Evolutionary conservation across 2,329 filamentous ascomycete species (phyloP), one percentile per base, ranked within the genome.

Genomic region (Nemania sp.): DNA sequence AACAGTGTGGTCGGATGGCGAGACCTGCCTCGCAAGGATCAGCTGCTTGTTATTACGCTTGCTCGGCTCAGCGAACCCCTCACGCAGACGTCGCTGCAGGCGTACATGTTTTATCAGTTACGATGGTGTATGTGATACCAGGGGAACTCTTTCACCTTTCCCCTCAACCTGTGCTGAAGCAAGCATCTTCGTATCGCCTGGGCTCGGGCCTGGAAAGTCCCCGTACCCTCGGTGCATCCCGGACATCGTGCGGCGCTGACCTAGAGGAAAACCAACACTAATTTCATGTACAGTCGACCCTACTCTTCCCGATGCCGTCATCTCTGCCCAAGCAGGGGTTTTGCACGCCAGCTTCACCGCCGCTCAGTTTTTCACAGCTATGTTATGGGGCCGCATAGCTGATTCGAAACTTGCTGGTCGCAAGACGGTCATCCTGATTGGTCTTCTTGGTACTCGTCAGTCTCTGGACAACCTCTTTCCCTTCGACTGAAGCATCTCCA

Each of bases 81-180:
- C 41, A 92, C 93, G 0, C 92, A 96, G 76, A 94, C 92, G 0
- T 93, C 90, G 13, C 79, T 64, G 22, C 55, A 92, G 79, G 87
- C 92, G 1, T 97, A 97, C 79, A 89, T 97, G 84, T 97, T 93
- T 80, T 97, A 95, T 79, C 93, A 96, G 78, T 87, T 97, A n/a
- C 89, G 89, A 73, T 95, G 90, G 66, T 95, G 67, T 69, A 18
- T 62, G 67, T 67, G 6, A 27, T 26, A 41, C 41, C 27, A 8
- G 38, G n/a, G 13, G 18, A 32, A 51, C 24, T 26, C 49, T n/a
- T 11, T 57, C 13, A 29, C 15, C 22, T 38, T 41, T 54, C 3
- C 15, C n/a, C 2, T 20, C 1, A 11, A 41, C 3, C 1, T 3
- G 2, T 26, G 26, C 41, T n/a, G 13, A 20, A 38, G 10, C 8